Evolutionary conservation across 164 flowering plant genomes (phyloP).

Genomic region (Litsea cubeba): DNA sequence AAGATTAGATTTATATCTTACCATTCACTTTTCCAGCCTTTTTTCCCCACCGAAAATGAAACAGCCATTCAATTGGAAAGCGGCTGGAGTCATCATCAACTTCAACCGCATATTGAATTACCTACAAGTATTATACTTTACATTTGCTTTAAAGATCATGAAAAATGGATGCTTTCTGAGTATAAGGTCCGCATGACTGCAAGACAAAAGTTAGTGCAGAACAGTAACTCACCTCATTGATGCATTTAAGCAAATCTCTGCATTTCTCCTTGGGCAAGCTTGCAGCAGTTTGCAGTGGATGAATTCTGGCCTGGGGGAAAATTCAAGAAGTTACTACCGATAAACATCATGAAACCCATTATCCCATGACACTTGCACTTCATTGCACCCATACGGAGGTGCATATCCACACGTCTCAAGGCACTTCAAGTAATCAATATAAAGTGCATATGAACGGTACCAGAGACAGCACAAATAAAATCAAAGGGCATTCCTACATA

Average conservation of each 20-base stretch:
- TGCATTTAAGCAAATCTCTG: constrained; percentile 54
- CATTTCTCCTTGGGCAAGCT: constrained; percentile 65
- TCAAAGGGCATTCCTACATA: too few species aligned
- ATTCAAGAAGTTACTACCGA: not conserved
- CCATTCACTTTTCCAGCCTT: constrained; percentile 87
- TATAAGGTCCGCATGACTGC: constrained; percentile 2
- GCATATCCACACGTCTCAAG: too few species aligned
- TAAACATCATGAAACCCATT: not conserved
- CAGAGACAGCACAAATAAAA: too few species aligned
- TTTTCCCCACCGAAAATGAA: constrained; percentile 97
- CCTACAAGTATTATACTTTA: constrained; percentile 59
- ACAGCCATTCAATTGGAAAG: constrained; percentile 91
- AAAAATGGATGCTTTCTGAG: constrained; percentile 11
- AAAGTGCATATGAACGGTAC: too few species aligned
- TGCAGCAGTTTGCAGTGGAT: constrained; percentile 68
- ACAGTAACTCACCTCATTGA: constrained; percentile 58
- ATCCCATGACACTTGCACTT: not conserved
- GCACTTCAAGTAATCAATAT: too few species aligned
- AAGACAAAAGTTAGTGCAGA: constrained; percentile 5
- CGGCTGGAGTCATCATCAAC: constrained; percentile 78
- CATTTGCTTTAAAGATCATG: constrained; percentile 27
- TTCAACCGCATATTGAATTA: constrained; percentile 69
- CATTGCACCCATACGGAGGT: not conserved
- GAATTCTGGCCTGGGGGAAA: constrained; percentile 71
- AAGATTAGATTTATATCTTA: constrained; percentile 35